Evolutionary conservation across 768 basidiomycete species (phyloP), one percentile per base, ranked within the genome.

Genomic region (Suillus fuscotomentosus): DNA sequence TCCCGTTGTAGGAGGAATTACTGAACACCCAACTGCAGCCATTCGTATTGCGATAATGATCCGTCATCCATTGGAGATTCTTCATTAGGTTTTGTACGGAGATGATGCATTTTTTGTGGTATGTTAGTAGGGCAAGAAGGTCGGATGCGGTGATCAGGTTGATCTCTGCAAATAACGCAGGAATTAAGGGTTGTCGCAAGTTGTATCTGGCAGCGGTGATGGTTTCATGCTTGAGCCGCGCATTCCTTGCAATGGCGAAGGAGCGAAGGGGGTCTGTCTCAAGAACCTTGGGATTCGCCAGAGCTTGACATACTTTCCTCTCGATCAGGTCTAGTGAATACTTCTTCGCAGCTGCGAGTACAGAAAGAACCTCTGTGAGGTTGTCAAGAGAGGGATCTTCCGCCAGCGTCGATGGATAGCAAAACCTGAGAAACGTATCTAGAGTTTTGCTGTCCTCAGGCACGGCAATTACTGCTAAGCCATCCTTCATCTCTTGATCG

Each of bases 401-500:
- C 15, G 50, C 50, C 27, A 51, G 50, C 15, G 50, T 51, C 50
- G 50, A 27, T 51, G 50, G 50, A 51, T 51, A 51, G 50, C 50
- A 51, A 31, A 51, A 51, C 50, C 50, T 31, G 27, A 51, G 27
- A 51, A 51, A 51, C 1, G 27, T 27, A 51, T 51, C 27, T 10
- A 51, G 15, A 9, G 50, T 51, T 51, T 51, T 51, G 50, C 27
- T 51, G 50, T 51, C 50, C 50, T 31, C 50, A 27, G 50, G 31
- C 50, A 51, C 15, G 15, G 27, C 15, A 2, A 51, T 51, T 9
- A 51, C 50, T 31, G 27, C 50, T 31, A 51, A 15, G 50, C 10
- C 50, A 51, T 51, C 50, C 27, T 51, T 51, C 50, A 27, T 51
- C 50, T 51, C 50, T 51, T 51, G 50, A 51, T 51, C 50, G 27